Evolutionary conservation across 2,329 filamentous ascomycete species (phyloP), one percentile per base, ranked within the genome.

Genomic region (Trichoderma sp.): DNA sequence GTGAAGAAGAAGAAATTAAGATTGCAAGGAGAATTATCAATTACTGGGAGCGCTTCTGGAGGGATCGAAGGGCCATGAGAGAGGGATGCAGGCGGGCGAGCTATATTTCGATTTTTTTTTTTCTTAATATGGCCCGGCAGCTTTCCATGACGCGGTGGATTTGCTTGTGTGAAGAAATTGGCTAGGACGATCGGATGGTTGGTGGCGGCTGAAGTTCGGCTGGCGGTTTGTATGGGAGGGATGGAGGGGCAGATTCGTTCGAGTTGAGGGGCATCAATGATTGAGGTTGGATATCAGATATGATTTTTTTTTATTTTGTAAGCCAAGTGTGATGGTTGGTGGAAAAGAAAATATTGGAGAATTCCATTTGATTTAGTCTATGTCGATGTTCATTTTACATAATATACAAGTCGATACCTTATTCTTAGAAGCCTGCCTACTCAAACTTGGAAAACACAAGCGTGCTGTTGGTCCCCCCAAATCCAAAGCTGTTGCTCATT

Each of bases 401-500:
- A 45, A 5, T 45, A 9, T 45, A 45, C 39, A 45, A 6, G 9
- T n/a, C n/a, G n/a, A n/a, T 45, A 5, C 4, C 39, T 19, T 42
- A 45, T 3, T 45, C 39, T 45, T 45, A 45, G n/a, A 45, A 45
- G 39, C n/a, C 1, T 34, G 10, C 32, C 22, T 64, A 69, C 22
- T 66, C 53, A 27, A 76, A 67, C 34, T 72, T 77, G 8, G 85
- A 85, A 74, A 98, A 94, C 63, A 93, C 93, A 42, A 99, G 81
- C 64, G 89, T 93, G 50, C 94, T 94, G 80, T 99, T 99, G 1
- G 94, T 98, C 17, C 95, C 95, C 12, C 95, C 95, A 81, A 99
- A 99, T 0, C 95, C 95, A 80, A 99, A 99, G 77, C 94, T 98
- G 75, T 99, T 99, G 4, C 92, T 95, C 68, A 99, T 74, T 5